Conservation (phyloP, 306 rosid genomes). For the Canavalia gladiata region DNA sequence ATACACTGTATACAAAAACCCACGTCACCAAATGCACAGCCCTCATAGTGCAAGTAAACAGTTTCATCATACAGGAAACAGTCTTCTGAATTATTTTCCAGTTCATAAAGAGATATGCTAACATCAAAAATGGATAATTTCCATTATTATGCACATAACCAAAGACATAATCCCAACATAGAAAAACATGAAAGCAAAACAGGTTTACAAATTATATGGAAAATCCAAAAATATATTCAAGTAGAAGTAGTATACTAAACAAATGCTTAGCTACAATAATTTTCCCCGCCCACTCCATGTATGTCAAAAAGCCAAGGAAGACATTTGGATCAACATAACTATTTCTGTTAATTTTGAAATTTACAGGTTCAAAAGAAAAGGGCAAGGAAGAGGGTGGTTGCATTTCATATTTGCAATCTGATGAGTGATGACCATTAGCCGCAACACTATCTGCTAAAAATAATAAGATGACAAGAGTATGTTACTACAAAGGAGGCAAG, state of each 20-base stretch:
- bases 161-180: conserved; percentile 30
- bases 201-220: background rate
- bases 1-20: conserved; percentile 13
- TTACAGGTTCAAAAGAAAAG: conserved; percentile 32
- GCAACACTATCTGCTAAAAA: conserved; percentile 45
- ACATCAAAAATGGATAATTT: conserved; percentile 12
- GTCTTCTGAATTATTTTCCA: conserved; percentile 25
- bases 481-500: conserved; percentile 41
- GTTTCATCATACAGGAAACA: conserved; percentile 3
- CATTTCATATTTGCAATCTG: background rate
- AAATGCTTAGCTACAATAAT: conserved; percentile 15
- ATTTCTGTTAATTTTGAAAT: conserved; percentile 27
- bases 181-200: conserved; percentile 26
- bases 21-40: background rate
- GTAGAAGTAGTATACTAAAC: conserved; percentile 5
- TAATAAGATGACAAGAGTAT: conserved; percentile 9
- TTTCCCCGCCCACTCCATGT: conserved; percentile 36
- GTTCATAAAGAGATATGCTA: conserved; percentile 6
- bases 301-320: conserved; percentile 32
- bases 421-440: conserved; percentile 43
- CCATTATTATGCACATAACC: conserved; percentile 16
- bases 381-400: conserved; percentile 35
- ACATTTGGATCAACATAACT: conserved; percentile 14
- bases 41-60: conserved; percentile 32
- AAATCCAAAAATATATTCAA: conserved; percentile 19